Evolutionary conservation across 345 rosid genomes (phyloP), one percentile per base, ranked within the genome.

Genomic region (Odontarrhena argentea): DNA sequence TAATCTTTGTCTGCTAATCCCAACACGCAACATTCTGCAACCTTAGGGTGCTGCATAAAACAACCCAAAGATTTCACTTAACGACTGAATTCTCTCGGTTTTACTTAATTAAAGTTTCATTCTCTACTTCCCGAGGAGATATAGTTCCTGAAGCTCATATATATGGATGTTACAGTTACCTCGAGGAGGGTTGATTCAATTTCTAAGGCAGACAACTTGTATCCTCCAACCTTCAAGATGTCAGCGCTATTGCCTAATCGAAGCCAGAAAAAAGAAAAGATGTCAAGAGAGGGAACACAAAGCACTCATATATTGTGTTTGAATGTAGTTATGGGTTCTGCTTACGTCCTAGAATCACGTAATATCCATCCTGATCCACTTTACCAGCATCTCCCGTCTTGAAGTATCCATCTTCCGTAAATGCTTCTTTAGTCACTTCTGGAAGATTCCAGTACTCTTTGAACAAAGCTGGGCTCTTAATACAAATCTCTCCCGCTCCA

Each of bases 371-470:
- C 69, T 91, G 92, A 65, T 94, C 89, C 56, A 87, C 63, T 83
- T 81, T 87, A 26, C 87, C 92, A 69, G 96, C 88, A 84, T 94
- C 97, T 60, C 99, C 99, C 9, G 99, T 91, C 83, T 81, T 91
- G 79, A 94, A 94, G 80, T 83, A 94, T 35, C 97, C 97, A 76
- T 88, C 97, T 60, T 74, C 84, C 40, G 93, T 88, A 73, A 88
- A 91, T 7, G 96, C 82, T 55, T 81, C 85, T 77, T 79, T 85
- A 13, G 96, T 91, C 52, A 88, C 97, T 85, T 94, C 77, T 14
- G 97, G 96, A 81, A 87, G 97, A 68, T 87, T 91, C 99, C 97
- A 94, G 79, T 94, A 94, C 68, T 86, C 95, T 79, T 78, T 94
- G 78, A 94, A 94, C 73, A 91, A 54, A 32, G 99, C 88, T 76